Percentiles rank a stretch among this genome's conserved stretches.
These are phyloP conservation scores for Hemileccinum hortonii DNA, from an alignment of 1,284 basidiomycete species.

Conservation along the genomic window DNA sequence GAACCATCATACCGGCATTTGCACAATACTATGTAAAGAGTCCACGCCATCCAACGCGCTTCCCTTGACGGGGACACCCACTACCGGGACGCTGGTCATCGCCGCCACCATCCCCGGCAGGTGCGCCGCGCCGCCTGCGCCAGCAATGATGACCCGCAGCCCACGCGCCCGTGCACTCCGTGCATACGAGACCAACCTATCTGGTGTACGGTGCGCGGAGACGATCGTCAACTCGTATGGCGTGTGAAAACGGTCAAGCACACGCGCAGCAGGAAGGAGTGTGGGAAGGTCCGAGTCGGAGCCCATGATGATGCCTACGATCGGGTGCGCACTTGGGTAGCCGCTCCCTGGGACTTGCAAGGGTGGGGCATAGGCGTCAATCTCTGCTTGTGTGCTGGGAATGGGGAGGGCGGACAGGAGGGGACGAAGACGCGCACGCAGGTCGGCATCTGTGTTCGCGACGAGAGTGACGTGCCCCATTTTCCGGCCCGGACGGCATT, in stretches of 20 bases:
- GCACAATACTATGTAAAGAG: slow-evolving; percentile 94
- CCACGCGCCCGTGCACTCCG: slow-evolving; percentile 76
- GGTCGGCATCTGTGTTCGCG: slow-evolving; percentile 78
- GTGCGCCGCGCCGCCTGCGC: slow-evolving; percentile 96
- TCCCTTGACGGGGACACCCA: slow-evolving; percentile 97
- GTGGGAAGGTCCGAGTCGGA: slow-evolving; percentile 96
- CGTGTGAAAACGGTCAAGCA: slow-evolving; percentile 79
- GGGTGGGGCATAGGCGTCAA: slow-evolving; percentile 56
- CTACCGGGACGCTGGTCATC: slow-evolving; percentile 89
- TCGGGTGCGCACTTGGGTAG: slow-evolving; percentile 66
- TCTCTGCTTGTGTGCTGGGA: slow-evolving; percentile 46
- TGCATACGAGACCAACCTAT: slow-evolving; percentile 84
- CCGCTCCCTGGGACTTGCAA: slow-evolving; percentile 45
- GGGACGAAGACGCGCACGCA: slow-evolving; percentile 67
- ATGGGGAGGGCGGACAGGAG: slow-evolving; percentile 69
- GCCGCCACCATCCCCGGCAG: slow-evolving; percentile 98
- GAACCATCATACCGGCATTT: slow-evolving; percentile 84
- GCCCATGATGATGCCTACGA: slow-evolving; percentile 97
- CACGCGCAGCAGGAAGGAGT: slow-evolving; percentile 87
- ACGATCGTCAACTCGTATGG: slow-evolving; percentile 97
- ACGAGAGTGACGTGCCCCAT: slow-evolving; percentile 98
- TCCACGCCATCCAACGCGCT: slow-evolving; percentile 95
- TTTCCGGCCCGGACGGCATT: slow-evolving; percentile 88
- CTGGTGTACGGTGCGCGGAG: slow-evolving; percentile 93
- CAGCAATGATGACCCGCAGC: slow-evolving; percentile 82